Evolutionary conservation across 2,329 filamentous ascomycete species (phyloP), one percentile per base, ranked within the genome.

Genomic region (Xylaria sp.): DNA sequence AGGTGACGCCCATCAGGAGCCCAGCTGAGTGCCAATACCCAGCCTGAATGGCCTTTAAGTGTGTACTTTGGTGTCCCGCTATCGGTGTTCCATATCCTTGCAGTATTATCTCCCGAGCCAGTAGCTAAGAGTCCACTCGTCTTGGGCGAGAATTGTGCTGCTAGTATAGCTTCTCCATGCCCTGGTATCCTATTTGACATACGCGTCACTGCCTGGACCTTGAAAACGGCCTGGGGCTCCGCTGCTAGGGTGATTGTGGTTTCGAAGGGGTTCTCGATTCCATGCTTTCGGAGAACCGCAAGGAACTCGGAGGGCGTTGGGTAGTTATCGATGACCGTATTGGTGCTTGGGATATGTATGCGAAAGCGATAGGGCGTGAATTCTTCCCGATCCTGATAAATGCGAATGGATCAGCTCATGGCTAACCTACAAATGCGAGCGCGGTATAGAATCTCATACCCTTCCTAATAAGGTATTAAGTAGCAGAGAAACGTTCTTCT

Each of bases 81-180:
- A 66, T 97, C 91, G 44, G 91, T 92, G 67, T 99, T 92, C 91
- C 91, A 97, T 75, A 97, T 88, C 52, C 93, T 80, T 0, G 92
- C 93, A 1, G 92, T 97, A 63, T 89, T 89, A 68, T 99, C 94
- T 43, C 94, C 94, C 57, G 89, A 91, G 0, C 93, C 94, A 1
- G 91, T 96, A 0, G 92, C 92, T 72, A 97, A 82, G 54, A 87
- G 82, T 9, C 86, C 85, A 21, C 90, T 93, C 6, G 83, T 86
- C 37, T 83, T 82, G 0, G 93, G 93, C 0, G 90, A 94, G 72
- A 97, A 97, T 38, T 92, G 86, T 2, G 90, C 88, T 24, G 90
- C 84, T 19, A 97, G 79, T 63, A 97, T 97, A 2, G 92, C 87
- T 71, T 96, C 90, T 38, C 92, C 92, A 72, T 99, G 94, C 11